Conservation (phyloP, 176 grass and related monocot genomes). For the Coix lacrymajobi region DNA sequence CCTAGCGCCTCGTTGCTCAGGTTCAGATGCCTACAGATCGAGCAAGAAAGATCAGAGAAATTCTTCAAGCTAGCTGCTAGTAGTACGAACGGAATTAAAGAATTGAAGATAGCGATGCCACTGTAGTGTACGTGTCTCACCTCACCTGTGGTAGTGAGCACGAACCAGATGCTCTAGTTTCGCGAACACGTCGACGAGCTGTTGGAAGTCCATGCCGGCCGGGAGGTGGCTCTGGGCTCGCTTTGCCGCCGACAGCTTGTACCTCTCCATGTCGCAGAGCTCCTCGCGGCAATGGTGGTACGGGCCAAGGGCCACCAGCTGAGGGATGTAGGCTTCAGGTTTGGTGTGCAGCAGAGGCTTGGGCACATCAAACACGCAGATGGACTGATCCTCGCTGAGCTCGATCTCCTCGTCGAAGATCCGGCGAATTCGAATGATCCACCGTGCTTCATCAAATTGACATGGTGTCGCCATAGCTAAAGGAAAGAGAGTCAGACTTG, state of each 20-base stretch:
- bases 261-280: constrained; percentile 71
- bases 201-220: constrained; percentile 36
- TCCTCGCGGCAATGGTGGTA: constrained; percentile 73
- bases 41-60: background rate
- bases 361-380: constrained; percentile 65
- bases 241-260: constrained; percentile 64
- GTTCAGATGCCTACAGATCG: constrained; percentile 63
- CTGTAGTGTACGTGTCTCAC: background rate
- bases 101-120: background rate
- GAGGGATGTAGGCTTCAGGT: constrained; percentile 69
- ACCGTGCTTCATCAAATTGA: constrained; percentile 54
- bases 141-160: constrained; percentile 71
- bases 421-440: constrained; percentile 46
- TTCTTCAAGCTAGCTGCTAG: too few species aligned
- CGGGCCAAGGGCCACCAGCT: constrained; percentile 57
- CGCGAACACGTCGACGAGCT: constrained; percentile 40
- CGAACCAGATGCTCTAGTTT: constrained; percentile 54
- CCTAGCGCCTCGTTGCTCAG: constrained; percentile 45
- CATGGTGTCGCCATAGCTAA: constrained; percentile 12
- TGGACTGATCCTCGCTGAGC: constrained; percentile 22
- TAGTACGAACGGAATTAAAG: background rate
- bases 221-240: constrained; percentile 38
- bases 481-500: background rate
- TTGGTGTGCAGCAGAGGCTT: constrained; percentile 45
- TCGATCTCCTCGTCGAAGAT: constrained; percentile 60